Base-by-base conservation (phyloP, 805 yeast genomes). In the Vanderwaltozyma yarrowii region DNA sequence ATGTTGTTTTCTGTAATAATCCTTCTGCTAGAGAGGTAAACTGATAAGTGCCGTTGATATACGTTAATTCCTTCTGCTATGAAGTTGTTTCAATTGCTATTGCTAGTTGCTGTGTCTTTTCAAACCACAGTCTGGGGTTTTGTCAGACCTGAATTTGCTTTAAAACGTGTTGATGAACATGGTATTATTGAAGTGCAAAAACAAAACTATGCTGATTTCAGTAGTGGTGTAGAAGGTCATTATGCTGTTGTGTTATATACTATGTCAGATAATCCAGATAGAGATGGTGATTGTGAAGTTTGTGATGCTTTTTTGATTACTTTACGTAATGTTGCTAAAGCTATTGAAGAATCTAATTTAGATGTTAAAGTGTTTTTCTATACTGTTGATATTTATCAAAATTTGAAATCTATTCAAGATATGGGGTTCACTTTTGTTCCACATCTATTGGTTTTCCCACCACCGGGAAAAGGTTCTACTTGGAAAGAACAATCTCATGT, bases 381-480 rank as follows among this genome's bases (percentile, higher is more conserved):
- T n/a, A 15, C 5, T 10, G 27, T 37, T 20, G 32, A 31, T 21
- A 16, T 32, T 16, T 8, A 20, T 7, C 15, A 37, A 20, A 31
- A 27, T 15, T 32, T 37, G 15, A 10, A 17, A 31, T 21, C 29
- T 20, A 17, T 32, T 5, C 25, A 33, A 28, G 39, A 37, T 32
- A 30, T 37, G 6, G 29, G 27, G 20, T 32, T 37, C 13, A 32
- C 26, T 7, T 37, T 12, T 21, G 35, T 37, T 20, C 39, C 39
- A 12, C 39, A 37, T 17, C 12, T 37, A 9, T 32, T 25, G 27
- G 15, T 37, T 2, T 37, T 32, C 14, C 24, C 26, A 2, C 32
- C 32, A 25, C 32, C 39, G 2, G 21, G 8, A 6, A 31, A 21
- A 13, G 17, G 6, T 20, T 25, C 32, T 4, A 20, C 3, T 11